Conservation (phyloP, 345 rosid genomes). For the Aegle marmelos region DNA sequence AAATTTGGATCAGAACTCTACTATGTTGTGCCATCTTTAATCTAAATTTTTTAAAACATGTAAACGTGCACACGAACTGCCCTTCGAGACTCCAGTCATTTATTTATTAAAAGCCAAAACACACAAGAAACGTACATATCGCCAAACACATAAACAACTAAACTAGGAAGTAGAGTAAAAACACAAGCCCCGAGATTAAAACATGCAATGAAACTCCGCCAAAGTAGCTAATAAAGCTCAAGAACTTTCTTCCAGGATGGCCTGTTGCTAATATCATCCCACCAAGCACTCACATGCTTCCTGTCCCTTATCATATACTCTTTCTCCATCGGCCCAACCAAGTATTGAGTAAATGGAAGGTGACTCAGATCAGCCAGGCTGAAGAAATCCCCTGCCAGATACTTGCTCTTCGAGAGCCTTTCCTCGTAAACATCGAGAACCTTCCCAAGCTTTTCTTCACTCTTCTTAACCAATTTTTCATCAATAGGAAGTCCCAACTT, state of each 20-base stretch:
- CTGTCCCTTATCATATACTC: conserved; percentile 52
- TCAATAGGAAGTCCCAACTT: conserved; percentile 41
- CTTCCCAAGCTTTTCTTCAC: conserved; percentile 52
- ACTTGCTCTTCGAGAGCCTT: conserved; percentile 55
- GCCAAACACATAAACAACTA: no score
- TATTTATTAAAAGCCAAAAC: no score
- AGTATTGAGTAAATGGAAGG: conserved; percentile 53
- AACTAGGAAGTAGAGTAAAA: no score
- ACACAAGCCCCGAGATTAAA: no score
- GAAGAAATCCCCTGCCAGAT: conserved; percentile 65
- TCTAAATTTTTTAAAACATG: no score
- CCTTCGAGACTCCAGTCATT: no score
- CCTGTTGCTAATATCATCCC: conserved; percentile 62
- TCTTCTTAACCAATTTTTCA: conserved; percentile 42
- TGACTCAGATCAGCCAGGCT: conserved; percentile 71
- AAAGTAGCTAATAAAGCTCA: conserved; percentile 21
- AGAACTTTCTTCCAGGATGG: conserved; percentile 59
- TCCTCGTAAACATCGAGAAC: conserved; percentile 64
- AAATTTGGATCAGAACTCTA: no score
- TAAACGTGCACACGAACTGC: no score
- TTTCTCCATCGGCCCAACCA: conserved; percentile 53
- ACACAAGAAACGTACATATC: no score
- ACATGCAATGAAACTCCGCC: no score
- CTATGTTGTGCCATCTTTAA: no score
- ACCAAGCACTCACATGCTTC: conserved; percentile 61